Evolutionary conservation across 2,329 filamentous ascomycete genomes (phyloP).

Genomic region (Diaporthe ilicicola): DNA sequence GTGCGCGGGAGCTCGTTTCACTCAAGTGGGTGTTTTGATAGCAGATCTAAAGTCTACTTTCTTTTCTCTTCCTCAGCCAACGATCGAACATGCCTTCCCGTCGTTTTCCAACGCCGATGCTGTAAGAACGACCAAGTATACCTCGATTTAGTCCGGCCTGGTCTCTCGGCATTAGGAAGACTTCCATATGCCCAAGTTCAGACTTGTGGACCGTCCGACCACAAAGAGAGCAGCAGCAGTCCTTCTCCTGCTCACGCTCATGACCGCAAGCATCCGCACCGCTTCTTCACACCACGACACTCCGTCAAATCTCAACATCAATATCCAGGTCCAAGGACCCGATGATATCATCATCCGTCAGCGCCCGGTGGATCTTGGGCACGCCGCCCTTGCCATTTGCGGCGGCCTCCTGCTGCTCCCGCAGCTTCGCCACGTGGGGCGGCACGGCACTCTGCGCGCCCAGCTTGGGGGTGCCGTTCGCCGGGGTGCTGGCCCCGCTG

Average conservation of each 20-base stretch:
- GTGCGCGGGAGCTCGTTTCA: not conserved
- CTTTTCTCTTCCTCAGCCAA: not conserved
- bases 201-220: not conserved
- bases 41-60: constrained; percentile 1
- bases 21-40: not conserved
- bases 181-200: not conserved
- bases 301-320: constrained; percentile 76
- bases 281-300: not conserved
- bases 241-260: not conserved
- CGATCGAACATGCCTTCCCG: not conserved
- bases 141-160: not conserved
- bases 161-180: too few species aligned
- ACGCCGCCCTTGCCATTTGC: constrained; percentile 65
- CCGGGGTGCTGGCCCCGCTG: constrained; percentile 60
- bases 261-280: not conserved
- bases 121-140: not conserved
- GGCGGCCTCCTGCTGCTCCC: constrained; percentile 53
- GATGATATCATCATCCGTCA: constrained; percentile 93
- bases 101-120: constrained; percentile 14
- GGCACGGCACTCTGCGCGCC: constrained; percentile 53
- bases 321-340: constrained; percentile 88
- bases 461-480: constrained; percentile 60
- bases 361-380: constrained; percentile 77
- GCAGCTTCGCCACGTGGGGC: constrained; percentile 61
- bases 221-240: too few species aligned